Percentiles rank a stretch among this genome's conserved stretches.
phyloP scores from a whole-genome alignment of 257 asterid species.

The Asclepias syriaca region DNA sequence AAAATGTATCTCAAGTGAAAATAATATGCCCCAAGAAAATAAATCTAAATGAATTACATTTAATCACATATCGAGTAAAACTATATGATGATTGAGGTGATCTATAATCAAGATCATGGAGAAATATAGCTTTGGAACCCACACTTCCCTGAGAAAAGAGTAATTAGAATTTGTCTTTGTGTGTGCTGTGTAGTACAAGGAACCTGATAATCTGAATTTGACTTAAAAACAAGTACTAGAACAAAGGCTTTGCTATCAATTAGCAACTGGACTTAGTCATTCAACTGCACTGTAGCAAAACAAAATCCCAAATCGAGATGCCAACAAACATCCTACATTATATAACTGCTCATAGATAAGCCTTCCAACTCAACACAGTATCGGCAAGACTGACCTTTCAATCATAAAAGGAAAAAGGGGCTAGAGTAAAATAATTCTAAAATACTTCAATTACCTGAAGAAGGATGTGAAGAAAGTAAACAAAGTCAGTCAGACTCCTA shows the following conservation, averaged over 20 bases:
- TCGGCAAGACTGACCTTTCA: background rate
- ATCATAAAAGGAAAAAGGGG: background rate
- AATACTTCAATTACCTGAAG: constrained; percentile 60
- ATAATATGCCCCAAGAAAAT: background rate
- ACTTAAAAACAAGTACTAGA: background rate
- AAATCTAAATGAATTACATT: background rate
- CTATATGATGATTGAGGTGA: background rate
- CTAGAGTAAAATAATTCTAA: background rate
- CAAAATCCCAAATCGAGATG: background rate
- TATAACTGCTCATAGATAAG: background rate
- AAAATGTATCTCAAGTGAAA: background rate
- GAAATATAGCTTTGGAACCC: background rate
- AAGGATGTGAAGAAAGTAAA: constrained; percentile 66
- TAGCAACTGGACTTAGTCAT: background rate
- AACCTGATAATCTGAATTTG: background rate
- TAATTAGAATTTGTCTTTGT: background rate
- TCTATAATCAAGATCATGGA: background rate
- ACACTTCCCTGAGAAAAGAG: background rate
- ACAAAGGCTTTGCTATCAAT: background rate
- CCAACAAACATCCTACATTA: background rate
- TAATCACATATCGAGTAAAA: background rate
- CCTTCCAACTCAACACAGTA: background rate
- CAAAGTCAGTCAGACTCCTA: constrained; percentile 73
- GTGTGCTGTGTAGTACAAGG: background rate
- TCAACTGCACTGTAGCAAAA: background rate